Evolutionary conservation across 225 moss, liverwort and hornwort species (phyloP), one percentile per base, ranked within the genome.

Genomic region (Polytrichum commune): DNA sequence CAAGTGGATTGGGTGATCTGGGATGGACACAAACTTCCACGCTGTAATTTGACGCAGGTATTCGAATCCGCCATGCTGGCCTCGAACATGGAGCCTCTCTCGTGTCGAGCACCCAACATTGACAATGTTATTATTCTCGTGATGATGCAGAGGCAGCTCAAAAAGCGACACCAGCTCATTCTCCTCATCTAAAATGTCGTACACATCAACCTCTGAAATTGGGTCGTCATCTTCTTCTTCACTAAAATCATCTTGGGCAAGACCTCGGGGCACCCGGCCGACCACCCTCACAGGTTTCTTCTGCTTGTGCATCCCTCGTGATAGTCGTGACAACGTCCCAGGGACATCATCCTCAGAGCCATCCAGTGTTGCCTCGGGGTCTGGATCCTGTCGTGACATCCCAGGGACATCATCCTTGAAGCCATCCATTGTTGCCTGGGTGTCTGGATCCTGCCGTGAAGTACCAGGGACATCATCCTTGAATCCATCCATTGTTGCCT

Each of bases 131-230:
- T 60, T 22, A 19, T 65, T 64, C 4, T 67, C 62, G 22, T 61
- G 74, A 63, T 79, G 27, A 27, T 76, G 76, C 67, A 87, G 67
- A 4, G 87, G 87, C 66, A 87, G 67, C 26, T 75, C 54, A 27
- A 68, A 60, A 8, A 84, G 74, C 9, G 87, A 87, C 18, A 81
- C 79, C 8, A 61, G 63, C 7, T 29, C 72, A 13, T 13, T 24
- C 29, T 87, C 75, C 1, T 55, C 77, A 18, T 38, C 78, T 13
- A 79, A 55, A 46, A 84, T 22, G 18, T 5, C 23, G 64, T 79
- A 87, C 29, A 82, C 77, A 8, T 84, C 81, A n/a, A 87, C 60
- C 10, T 78, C 70, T 24, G 53, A 30, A n/a, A 84, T 63, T 29
- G 76, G 73, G n/a, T 56, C 69, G 68, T 73, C 80, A 19, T 63